Conservation (phyloP, 768 basidiomycete genomes). For the Suillus subluteus region DNA sequence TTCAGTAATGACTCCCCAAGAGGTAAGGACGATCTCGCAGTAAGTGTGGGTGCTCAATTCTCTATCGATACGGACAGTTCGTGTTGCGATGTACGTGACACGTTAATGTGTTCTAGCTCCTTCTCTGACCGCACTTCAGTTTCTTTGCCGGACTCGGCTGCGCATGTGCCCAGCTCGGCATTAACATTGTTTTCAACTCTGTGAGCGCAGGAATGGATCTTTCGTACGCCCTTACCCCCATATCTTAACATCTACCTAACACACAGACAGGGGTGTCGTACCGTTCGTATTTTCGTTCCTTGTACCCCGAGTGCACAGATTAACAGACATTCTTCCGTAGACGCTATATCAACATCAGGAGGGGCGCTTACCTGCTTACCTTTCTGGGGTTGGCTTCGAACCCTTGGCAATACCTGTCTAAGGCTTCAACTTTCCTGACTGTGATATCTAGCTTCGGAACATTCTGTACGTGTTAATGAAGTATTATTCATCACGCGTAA, state of each 20-base stretch:
- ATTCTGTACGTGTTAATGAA: conserved; percentile 11
- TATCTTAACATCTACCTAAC: neutral
- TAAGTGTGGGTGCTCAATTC: neutral
- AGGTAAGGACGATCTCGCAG: conserved; percentile 9
- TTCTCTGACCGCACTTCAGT: conserved; percentile 13
- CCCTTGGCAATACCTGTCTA: conserved; percentile 17
- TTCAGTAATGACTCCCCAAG: conserved; percentile 12
- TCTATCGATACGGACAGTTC: conserved; percentile 2
- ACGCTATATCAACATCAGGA: conserved; percentile 17
- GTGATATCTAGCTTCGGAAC: conserved; percentile 16
- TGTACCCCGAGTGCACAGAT: neutral
- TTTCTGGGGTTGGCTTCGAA: conserved; percentile 14
- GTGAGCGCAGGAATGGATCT: conserved; percentile 26
- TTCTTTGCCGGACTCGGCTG: conserved; percentile 26
- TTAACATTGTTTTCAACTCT: conserved; percentile 25
- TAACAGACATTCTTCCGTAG: neutral
- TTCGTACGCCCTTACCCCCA: conserved; percentile 12
- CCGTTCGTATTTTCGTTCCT: neutral
- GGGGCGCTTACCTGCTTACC: conserved; percentile 18
- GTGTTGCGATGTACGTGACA: conserved; percentile 15
- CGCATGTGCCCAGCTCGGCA: conserved; percentile 22
- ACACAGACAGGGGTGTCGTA: neutral
- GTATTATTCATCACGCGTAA: neutral
- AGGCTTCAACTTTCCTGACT: conserved; percentile 14
- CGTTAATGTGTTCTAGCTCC: neutral